Percentiles rank a stretch among this genome's conserved stretches.
Evolutionary conservation across 371 early-diverging fungal genomes (phyloP).

Genomic region (Lichtheimia corymbifera): DNA sequence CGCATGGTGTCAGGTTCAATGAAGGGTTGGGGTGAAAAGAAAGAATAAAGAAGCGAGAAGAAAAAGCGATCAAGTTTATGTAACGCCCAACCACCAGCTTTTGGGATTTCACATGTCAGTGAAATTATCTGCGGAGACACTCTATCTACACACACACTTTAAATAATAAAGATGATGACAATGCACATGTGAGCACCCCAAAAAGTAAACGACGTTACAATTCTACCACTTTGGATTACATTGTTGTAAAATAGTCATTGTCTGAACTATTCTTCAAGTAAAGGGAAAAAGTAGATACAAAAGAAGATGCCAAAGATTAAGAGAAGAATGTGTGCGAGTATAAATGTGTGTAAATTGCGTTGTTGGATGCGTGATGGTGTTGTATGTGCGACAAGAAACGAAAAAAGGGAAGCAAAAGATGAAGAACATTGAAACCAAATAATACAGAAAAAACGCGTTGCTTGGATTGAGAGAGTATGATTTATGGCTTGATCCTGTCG

Average conservation of each 20-base stretch:
- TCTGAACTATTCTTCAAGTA: background rate
- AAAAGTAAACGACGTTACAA: background rate
- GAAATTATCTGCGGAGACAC: background rate
- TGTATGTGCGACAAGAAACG: background rate
- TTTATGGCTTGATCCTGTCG: no score
- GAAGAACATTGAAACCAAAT: no score
- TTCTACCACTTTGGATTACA: background rate
- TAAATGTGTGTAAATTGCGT: background rate
- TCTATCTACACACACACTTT: background rate
- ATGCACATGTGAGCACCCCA: background rate
- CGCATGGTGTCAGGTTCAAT: conserved; percentile 1
- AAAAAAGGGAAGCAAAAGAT: no score
- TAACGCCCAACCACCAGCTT: background rate
- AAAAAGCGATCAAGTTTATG: background rate
- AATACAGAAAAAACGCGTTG: no score
- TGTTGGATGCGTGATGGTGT: background rate
- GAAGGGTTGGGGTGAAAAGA: background rate
- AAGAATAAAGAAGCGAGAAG: background rate
- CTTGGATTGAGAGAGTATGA: no score
- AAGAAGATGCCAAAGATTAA: background rate
- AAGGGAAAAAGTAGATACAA: background rate
- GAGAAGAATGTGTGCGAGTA: background rate
- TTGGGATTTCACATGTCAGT: conserved; percentile 1
- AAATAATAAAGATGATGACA: background rate
- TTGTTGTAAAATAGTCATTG: background rate